phyloP scores from a whole-genome alignment of 257 asterid species.

The Ligustrum vulgare region DNA sequence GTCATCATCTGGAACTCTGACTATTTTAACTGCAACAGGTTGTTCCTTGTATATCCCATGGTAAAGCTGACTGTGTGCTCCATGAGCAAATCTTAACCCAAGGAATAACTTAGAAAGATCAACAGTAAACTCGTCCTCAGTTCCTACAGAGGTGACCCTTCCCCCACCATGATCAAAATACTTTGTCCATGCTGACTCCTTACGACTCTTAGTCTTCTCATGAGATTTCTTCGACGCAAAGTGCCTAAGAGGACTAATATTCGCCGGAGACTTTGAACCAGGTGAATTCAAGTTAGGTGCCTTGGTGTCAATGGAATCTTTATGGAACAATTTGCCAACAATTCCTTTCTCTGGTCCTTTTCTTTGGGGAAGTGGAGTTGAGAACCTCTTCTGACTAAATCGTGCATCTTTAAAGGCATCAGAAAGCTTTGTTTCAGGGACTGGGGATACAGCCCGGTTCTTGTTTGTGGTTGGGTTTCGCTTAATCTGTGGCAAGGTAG shows the following conservation, averaged over 20 bases:
- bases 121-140: constrained; percentile 45
- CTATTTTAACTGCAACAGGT: constrained; percentile 65
- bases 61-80: constrained; percentile 67
- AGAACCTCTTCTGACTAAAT: constrained; percentile 53
- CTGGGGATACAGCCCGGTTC: constrained; percentile 74
- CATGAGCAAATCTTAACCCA: constrained; percentile 65
- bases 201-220: constrained; percentile 45
- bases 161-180: constrained; percentile 71
- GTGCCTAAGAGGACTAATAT: constrained; percentile 48
- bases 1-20: constrained; percentile 65
- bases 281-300: constrained; percentile 20
- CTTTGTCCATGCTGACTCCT: constrained; percentile 66
- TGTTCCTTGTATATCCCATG: constrained; percentile 59
- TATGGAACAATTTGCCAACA: constrained; percentile 35
- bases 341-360: constrained; percentile 43
- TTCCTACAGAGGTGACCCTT: constrained; percentile 63
- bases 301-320: constrained; percentile 34
- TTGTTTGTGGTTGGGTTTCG: constrained; percentile 43
- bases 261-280: constrained; percentile 37
- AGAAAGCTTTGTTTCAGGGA: constrained; percentile 56
- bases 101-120: constrained; percentile 61
- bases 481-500: constrained; percentile 43
- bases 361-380: constrained; percentile 60
- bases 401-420: constrained; percentile 82
- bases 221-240: constrained; percentile 43